Base-by-base conservation (phyloP, 208 protist species). In the Vickermania ingenoplastis region DNA sequence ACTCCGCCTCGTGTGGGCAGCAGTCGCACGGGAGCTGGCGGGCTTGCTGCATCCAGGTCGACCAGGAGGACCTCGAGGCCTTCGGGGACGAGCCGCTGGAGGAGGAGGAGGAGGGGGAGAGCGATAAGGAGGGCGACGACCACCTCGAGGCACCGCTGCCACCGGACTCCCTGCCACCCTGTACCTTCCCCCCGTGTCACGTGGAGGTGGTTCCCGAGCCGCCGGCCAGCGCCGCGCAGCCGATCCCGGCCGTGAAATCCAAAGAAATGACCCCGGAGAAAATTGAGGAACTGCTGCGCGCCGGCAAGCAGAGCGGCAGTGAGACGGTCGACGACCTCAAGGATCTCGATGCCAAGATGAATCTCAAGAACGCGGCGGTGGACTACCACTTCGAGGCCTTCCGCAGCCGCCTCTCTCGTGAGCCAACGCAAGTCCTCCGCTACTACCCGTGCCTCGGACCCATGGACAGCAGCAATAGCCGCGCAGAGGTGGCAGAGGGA, bases 361-460 rank as follows among this genome's bases (percentile, higher is more conserved):
- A 90, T 66, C 60, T 91, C 41, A 87, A 79, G 49, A 76, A 89
- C 41, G 84, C 83, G 65, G 65, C 56, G 31, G 75, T 73, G 13
- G 82, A 92, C 30, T 81, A 89, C 66, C 71, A 69, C 41, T 93
- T 79, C 68, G 86, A 93, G 49, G 88, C 85, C 57, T 91, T 93
- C 53, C 71, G 86, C 29, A 64, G 59, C 30, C 68, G 71, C 30
- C 62, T 93, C 2, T 72, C 79, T 21, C 74, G 78, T 28, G 73
- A 73, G 30, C 86, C 86, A 26, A 65, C 55, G 50, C 86, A 93
- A 41, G 83, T 93, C 25, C 45, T 90, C 27, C 86, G 86, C 29
- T 93, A 93, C 61, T 80, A 92, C 61, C 74, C 74, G 11, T 51
- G 26, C 2, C 14, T 28, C 2, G 59, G 17, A 26, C 25, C 30